Evolutionary conservation across 2,329 filamentous ascomycete genomes (phyloP), one percentile per base, ranked within the genome.

Genomic region (Fusarium haematococcum): DNA sequence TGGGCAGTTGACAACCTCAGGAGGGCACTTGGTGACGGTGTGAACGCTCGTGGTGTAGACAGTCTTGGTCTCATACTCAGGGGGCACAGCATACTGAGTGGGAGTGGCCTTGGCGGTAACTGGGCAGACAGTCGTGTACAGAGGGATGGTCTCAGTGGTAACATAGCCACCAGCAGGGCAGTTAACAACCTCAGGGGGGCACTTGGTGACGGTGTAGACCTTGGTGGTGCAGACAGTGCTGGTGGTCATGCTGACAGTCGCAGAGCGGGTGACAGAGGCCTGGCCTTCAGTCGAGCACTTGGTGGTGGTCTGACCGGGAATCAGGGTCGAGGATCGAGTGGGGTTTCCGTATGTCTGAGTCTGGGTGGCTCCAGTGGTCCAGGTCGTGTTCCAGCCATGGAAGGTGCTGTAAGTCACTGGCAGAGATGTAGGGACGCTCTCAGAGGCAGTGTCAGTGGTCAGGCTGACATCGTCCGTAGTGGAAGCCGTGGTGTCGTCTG

Each of bases 201-300:
- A 91, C 45, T 86, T 87, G 77, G 87, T 90, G 80, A 90, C 84
- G 74, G 89, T 91, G 71, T 88, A 84, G 71, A 89, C 78, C 16
- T 74, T 74, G 20, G 83, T 85, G 60, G 81, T 81, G 77, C 80
- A 85, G 62, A 86, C 79, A n/a, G 83, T 84, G 63, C 82, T 84
- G 30, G 73, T 78, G 16, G 71, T 74, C 54, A 76, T 39, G 63
- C 72, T 73, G 58, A 67, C 48, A 30, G 70, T 58, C 27, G 63
- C 33, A 6, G 72, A 67, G 25, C n/a, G 71, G 45, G 37, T 63
- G 33, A 39, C 62, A n/a, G 61, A 67, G 54, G 48, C 63, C n/a
- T 54, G 57, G 35, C 33, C 18, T 41, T 50, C 65, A 23, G 62
- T 57, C 4, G 52, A 41, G 37, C 63, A 54, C 35, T 63, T 67